These are phyloP conservation scores for Lactuca sativa DNA, from an alignment of 129 eudicot species.

Conservation along the genomic window DNA sequence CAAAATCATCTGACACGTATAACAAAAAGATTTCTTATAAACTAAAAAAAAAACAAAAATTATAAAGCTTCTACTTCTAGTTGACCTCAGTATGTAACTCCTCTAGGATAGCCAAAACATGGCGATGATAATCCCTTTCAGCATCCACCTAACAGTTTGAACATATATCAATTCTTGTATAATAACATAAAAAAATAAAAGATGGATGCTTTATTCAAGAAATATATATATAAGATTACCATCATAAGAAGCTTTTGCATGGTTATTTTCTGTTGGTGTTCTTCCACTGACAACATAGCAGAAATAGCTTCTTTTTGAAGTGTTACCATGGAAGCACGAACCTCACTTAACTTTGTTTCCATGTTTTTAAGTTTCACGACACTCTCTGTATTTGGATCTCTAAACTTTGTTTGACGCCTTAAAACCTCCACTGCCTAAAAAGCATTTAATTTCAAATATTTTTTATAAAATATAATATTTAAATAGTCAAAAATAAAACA, in stretches of 20 bases:
- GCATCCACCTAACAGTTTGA: slow-evolving; percentile 65
- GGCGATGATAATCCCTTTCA: slow-evolving; percentile 81
- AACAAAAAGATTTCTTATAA: background rate
- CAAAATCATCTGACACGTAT: slow-evolving; percentile 52
- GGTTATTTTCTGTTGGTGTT: slow-evolving; percentile 81
- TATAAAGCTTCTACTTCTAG: background rate
- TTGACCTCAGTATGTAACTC: slow-evolving; percentile 59
- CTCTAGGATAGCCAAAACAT: slow-evolving; percentile 59
- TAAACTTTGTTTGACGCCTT: slow-evolving; percentile 64
- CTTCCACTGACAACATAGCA: slow-evolving; percentile 93
- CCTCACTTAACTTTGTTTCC: slow-evolving; percentile 61
- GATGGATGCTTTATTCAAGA: background rate
- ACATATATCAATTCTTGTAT: background rate
- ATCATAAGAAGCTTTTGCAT: slow-evolving; percentile 72
- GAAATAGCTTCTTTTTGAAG: slow-evolving; percentile 83
- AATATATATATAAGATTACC: slow-evolving; percentile 40
- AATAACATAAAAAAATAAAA: background rate
- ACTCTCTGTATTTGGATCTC: slow-evolving; percentile 62
- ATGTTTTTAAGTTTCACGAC: slow-evolving; percentile 65
- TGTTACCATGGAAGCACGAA: slow-evolving; percentile 61
- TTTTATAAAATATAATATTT: background rate
- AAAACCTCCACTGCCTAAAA: slow-evolving; percentile 74
- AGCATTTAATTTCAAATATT: slow-evolving; percentile 9
- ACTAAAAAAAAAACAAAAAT: background rate
- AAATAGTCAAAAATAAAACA: background rate